A percentile compares a stretch with the other conserved stretches of the same genome.
Evolutionary conservation across 805 yeast genomes (phyloP).

Genomic region (Yarrowia sp.): DNA sequence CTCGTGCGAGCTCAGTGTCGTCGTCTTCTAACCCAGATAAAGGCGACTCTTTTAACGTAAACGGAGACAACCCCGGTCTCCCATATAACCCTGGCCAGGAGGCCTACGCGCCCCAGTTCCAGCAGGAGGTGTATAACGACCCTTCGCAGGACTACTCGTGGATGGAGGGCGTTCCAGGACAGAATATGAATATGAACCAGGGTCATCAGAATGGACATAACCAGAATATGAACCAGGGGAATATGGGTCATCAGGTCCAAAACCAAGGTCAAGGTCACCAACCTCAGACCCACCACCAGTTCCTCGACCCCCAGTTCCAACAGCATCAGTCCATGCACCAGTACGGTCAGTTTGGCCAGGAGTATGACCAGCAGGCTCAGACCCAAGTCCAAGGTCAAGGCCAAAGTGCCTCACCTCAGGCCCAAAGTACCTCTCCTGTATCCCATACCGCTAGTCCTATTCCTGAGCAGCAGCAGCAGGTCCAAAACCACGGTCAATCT

Average conservation of each 20-base stretch:
- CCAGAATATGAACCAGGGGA: not conserved
- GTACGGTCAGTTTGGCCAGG: conserved; percentile 3
- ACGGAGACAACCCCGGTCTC: not conserved
- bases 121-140: not conserved
- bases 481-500: not conserved
- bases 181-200: not conserved
- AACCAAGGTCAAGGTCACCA: not conserved
- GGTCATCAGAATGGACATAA: too few relatives aligned
- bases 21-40: conserved; percentile 8
- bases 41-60: conserved; percentile 11
- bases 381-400: not conserved
- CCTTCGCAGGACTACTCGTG: conserved; percentile 23
- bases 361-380: not conserved
- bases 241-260: not conserved
- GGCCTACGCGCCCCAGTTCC: not conserved
- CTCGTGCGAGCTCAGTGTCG: not conserved
- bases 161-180: not conserved
- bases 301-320: conserved; percentile 3
- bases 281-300: not conserved
- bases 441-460: too few relatives aligned
- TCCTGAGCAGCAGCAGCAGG: too few relatives aligned
- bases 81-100: not conserved
- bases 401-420: too few relatives aligned
- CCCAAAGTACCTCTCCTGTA: too few relatives aligned
- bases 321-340: not conserved